Evolutionary conservation across 306 rosid species (phyloP).

Genomic region (Pyrus communis): DNA sequence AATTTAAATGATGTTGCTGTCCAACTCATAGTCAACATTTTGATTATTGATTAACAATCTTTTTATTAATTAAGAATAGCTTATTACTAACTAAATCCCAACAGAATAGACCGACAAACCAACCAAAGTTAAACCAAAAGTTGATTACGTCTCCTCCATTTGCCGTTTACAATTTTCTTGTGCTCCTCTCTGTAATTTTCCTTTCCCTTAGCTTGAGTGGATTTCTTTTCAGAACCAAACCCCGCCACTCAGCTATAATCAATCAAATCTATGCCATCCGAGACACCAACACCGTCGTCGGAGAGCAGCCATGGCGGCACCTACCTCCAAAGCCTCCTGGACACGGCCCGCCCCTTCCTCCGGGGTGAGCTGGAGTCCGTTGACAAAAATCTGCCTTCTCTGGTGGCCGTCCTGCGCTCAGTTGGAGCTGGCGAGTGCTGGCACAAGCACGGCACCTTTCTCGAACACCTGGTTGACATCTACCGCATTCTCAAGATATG

Average conservation of each 20-base stretch:
- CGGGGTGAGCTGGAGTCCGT: slow-evolving; percentile 56
- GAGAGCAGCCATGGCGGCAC: neutral
- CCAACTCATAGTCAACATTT: no score
- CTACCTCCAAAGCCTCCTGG: slow-evolving; percentile 31
- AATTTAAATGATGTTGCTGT: no score
- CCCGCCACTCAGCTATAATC: neutral
- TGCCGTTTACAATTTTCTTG: no score
- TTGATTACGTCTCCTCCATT: no score
- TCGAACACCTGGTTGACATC: slow-evolving; percentile 63
- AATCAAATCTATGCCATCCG: slow-evolving; percentile 8
- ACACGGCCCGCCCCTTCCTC: slow-evolving; percentile 66
- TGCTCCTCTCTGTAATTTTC: no score
- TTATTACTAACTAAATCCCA: no score
- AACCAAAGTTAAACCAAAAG: no score
- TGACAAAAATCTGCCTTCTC: slow-evolving; percentile 42
- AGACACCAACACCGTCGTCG: neutral
- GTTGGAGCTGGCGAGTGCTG: slow-evolving; percentile 93
- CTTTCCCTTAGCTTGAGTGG: neutral
- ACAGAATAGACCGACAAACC: no score
- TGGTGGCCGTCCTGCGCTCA: slow-evolving; percentile 43
- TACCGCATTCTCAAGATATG: slow-evolving; percentile 68
- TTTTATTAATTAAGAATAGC: no score
- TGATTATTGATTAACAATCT: no score
- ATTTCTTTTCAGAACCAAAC: neutral
- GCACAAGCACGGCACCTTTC: slow-evolving; percentile 93